Base-by-base conservation (phyloP, 768 basidiomycete species). In the Lentinula raphanica region DNA sequence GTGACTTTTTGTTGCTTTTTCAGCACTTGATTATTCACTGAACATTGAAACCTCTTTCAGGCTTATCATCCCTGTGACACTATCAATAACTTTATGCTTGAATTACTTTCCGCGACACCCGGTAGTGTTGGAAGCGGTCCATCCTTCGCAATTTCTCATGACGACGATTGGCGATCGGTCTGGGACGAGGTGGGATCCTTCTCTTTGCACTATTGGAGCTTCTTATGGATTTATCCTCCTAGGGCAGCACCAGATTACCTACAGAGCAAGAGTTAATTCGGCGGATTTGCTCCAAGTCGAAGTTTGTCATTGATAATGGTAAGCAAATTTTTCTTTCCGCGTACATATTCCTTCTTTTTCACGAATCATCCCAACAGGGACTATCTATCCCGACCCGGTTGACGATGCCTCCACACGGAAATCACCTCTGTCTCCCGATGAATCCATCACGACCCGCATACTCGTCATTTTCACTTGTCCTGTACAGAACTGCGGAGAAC, bases 71-170 rank as follows among this genome's bases (percentile, higher is more conserved):
- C 54, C 17, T 56, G 54, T 56, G 54, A 56, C 44, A 56, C 54
- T 11, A 45, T 56, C 27, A 56, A 56, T 46, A 32, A 13, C 28
- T 56, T 56, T 28, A 56, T 56, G 54, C 40, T 56, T 13, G 28
- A 45, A 7, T 28, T 56, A 28, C 54, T 56, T 25, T 56, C 54
- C 39, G 54, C 39, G 39, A 56, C 54, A 5, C 31, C 42, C 44
- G 54, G 54, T 56, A 44, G 32, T 56, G 51, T 27, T 38, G 51
- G 35, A 53, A 53, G 51, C 15, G 51, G 51, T 3, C 51, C 51
- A 13, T 56, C 31, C 32, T 56, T 56, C 40, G 54, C 54, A 42
- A 42, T 56, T 56, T 56, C 54, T 46, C 54, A 56, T 56, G 54
- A 56, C 40, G 54, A 56, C 21, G 54, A 56, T 46, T 56, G 54